A percentile compares a stretch with the other conserved stretches of the same genome.
These are phyloP conservation scores for Draba incana DNA, from an alignment of 345 rosid genomes.

Conservation along the genomic window DNA sequence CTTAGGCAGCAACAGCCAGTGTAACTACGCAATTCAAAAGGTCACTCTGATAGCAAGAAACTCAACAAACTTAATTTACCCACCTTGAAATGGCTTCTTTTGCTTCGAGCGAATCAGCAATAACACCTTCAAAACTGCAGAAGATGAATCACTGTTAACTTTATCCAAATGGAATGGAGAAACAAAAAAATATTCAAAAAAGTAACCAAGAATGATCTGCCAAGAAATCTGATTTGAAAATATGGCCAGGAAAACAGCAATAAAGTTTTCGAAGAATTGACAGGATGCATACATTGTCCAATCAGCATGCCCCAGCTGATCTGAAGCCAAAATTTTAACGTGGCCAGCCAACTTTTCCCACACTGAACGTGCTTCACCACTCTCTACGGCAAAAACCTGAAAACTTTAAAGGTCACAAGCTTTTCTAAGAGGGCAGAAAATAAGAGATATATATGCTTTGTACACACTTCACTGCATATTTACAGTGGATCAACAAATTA, in stretches of 20 bases:
- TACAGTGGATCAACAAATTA: conserved; percentile 16
- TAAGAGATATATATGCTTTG: conserved; percentile 27
- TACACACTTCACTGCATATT: conserved; percentile 22
- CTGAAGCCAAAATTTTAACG: conserved; percentile 54
- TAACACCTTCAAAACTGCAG: conserved; percentile 84
- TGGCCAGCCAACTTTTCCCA: conserved; percentile 72
- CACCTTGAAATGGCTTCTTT: conserved; percentile 85
- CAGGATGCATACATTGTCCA: conserved; percentile 77
- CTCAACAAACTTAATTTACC: conserved; percentile 29
- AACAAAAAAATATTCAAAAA: conserved; percentile 23
- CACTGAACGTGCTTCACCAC: conserved; percentile 56
- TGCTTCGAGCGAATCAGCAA: conserved; percentile 84
- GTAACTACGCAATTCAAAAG: conserved; percentile 10
- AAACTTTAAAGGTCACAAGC: conserved; percentile 46
- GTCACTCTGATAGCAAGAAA: conserved; percentile 23
- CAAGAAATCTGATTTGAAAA: conserved; percentile 19
- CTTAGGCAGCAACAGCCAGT: conserved; percentile 22
- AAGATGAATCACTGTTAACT: conserved; percentile 36
- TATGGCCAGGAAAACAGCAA: conserved; percentile 16
- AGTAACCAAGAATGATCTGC: conserved; percentile 31
- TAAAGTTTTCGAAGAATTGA: conserved; percentile 12
- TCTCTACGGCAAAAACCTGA: conserved; percentile 71
- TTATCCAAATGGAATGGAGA: conserved; percentile 35
- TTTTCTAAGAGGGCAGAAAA: conserved; percentile 36
- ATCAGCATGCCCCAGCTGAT: conserved; percentile 61